These are phyloP conservation scores for Dillenia suffruticosa DNA, from an alignment of 164 flowering plant species.

Conservation along the genomic window DNA sequence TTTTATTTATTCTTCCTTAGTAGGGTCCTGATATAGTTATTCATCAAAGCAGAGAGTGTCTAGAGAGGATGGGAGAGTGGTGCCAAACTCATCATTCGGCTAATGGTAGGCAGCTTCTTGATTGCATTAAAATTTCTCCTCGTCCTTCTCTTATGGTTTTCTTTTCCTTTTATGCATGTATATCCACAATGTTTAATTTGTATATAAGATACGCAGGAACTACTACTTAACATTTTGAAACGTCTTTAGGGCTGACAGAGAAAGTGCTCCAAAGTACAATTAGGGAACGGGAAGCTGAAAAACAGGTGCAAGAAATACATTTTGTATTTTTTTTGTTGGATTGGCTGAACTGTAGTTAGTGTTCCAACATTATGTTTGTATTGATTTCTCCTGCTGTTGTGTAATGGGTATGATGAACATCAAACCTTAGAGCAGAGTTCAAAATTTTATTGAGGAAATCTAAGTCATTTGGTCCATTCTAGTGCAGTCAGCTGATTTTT, in stretches of 20 bases:
- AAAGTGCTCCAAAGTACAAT: constrained; percentile 68
- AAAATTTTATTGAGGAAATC: too few relatives aligned
- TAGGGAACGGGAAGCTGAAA: constrained; percentile 81
- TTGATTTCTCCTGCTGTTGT: too few relatives aligned
- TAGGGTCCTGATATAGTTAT: constrained; percentile 97
- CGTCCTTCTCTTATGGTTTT: neutral
- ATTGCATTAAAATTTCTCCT: neutral
- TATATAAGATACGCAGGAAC: neutral
- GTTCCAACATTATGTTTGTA: too few relatives aligned
- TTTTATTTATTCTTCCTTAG: too few relatives aligned
- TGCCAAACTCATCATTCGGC: constrained; percentile 82
- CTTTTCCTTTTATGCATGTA: neutral
- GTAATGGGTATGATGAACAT: too few relatives aligned
- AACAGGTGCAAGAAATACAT: constrained; percentile 43
- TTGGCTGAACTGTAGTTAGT: too few relatives aligned
- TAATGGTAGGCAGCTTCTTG: constrained; percentile 55
- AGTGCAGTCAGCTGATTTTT: too few relatives aligned
- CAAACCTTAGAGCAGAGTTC: too few relatives aligned
- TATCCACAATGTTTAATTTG: neutral
- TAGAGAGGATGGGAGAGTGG: constrained; percentile 96
- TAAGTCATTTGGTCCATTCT: too few relatives aligned
- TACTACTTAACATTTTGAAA: constrained; percentile 5
- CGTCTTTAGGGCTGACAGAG: constrained; percentile 65
- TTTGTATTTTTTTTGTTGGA: neutral
- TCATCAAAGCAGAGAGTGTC: constrained; percentile 73